Conservation (phyloP, 1,139 yeast genomes). For the Torulaspora globosa region DNA sequence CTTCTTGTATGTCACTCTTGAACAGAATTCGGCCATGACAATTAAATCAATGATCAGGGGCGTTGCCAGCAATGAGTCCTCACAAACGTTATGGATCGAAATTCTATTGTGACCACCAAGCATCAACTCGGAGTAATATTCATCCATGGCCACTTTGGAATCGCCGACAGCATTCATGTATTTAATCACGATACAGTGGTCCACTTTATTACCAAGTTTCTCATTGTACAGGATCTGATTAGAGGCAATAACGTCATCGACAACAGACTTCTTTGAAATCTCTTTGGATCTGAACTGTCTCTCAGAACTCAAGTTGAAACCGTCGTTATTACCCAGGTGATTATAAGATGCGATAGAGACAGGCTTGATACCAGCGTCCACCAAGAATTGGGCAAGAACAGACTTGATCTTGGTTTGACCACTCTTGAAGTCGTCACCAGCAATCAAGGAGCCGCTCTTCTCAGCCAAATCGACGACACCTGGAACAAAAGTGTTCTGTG, state of each 20-base stretch:
- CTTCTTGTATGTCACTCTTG: conserved; percentile 77
- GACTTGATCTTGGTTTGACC: conserved; percentile 96
- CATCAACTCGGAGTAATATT: conserved; percentile 94
- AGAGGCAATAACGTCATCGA: conserved; percentile 90
- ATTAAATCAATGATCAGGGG: conserved; percentile 91
- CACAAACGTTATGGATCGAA: conserved; percentile 91
- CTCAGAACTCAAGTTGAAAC: conserved; percentile 86
- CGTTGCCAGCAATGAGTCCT: conserved; percentile 90
- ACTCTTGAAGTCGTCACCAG: conserved; percentile 96
- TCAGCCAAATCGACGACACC: conserved; percentile 92
- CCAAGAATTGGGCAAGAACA: conserved; percentile 90
- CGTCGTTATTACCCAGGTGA: conserved; percentile 96
- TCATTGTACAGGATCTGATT: conserved; percentile 83
- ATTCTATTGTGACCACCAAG: conserved; percentile 95
- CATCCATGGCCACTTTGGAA: conserved; percentile 97
- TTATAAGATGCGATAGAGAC: conserved; percentile 91
- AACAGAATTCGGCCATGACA: conserved; percentile 82
- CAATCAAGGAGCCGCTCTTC: conserved; percentile 69
- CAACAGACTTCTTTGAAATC: conserved; percentile 87
- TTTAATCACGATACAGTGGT: conserved; percentile 94
- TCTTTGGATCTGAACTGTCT: conserved; percentile 93
- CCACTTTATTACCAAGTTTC: conserved; percentile 72
- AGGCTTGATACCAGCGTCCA: conserved; percentile 96
- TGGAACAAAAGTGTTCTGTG: conserved; percentile 95
- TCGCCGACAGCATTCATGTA: conserved; percentile 93